Conservation (phyloP, 768 basidiomycete species). For the Phaeotremella skinneri region DNA sequence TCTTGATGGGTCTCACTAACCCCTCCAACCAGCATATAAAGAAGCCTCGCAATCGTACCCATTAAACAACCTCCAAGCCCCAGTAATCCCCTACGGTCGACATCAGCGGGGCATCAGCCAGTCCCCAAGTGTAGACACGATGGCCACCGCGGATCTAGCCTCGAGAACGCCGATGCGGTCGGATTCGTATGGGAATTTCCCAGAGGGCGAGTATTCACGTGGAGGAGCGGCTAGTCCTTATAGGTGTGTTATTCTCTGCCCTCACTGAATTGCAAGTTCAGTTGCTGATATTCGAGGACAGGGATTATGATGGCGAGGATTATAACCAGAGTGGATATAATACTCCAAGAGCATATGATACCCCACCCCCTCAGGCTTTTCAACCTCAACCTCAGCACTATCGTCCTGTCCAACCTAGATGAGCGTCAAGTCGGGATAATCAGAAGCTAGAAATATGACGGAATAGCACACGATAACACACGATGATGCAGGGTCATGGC, state of each 20-base stretch:
- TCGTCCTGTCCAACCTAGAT: slow-evolving; percentile 18
- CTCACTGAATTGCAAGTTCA: not conserved
- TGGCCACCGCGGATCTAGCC: slow-evolving; percentile 25
- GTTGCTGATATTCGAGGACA: slow-evolving; percentile 9
- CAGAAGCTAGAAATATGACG: no score
- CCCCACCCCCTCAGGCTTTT: slow-evolving; percentile 6
- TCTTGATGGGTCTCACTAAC: not conserved
- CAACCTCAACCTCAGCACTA: slow-evolving; percentile 18
- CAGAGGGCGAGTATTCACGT: not conserved
- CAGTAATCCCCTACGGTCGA: slow-evolving; percentile 17
- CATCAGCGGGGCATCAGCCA: slow-evolving; percentile 11
- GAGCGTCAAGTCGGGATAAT: not conserved
- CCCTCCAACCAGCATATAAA: slow-evolving; percentile 18
- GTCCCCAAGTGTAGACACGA: slow-evolving; percentile 18
- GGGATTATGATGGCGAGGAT: slow-evolving; percentile 21
- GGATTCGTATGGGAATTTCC: not conserved
- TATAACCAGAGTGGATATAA: slow-evolving; percentile 4
- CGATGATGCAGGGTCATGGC: no score
- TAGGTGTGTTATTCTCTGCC: not conserved
- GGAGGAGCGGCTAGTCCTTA: slow-evolving; percentile 4
- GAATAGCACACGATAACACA: no score
- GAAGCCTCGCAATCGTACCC: slow-evolving; percentile 24
- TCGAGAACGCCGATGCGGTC: slow-evolving; percentile 15
- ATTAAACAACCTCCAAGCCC: slow-evolving; percentile 15
- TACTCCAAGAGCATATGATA: slow-evolving; percentile 8